phyloP scores from a whole-genome alignment of 164 flowering plant species.

The Nelumbo lutea region DNA sequence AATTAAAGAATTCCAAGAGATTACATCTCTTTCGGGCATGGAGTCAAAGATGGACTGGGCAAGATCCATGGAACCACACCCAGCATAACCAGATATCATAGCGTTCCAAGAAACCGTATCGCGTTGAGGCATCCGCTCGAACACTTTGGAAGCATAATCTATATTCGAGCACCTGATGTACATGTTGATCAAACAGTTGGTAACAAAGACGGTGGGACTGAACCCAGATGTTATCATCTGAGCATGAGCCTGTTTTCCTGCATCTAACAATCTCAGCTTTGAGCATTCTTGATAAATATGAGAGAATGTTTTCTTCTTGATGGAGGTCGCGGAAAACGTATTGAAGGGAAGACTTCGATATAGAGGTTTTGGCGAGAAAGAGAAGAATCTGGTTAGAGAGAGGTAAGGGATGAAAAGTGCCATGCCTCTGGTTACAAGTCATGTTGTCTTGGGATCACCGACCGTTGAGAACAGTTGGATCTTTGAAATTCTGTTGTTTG shows the following conservation, averaged over 20 bases:
- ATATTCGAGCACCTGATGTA: constrained; percentile 46
- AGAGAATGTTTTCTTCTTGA: constrained; percentile 40
- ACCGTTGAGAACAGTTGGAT: constrained; percentile 4
- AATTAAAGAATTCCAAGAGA: constrained; percentile 77
- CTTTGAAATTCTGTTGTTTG: background rate
- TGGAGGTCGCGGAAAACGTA: constrained; percentile 19
- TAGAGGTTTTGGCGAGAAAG: constrained; percentile 1
- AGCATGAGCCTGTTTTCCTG: constrained; percentile 66
- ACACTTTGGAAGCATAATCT: constrained; percentile 50
- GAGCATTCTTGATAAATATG: constrained; percentile 60
- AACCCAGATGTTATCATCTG: constrained; percentile 65
- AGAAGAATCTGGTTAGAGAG: constrained; percentile 6
- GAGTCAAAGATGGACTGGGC: constrained; percentile 42
- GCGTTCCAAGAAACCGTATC: constrained; percentile 70
- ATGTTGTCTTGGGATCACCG: constrained; percentile 22
- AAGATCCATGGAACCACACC: constrained; percentile 31
- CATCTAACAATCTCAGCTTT: constrained; percentile 16
- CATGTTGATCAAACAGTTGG: constrained; percentile 68
- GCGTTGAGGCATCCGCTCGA: constrained; percentile 50
- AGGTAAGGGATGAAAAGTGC: constrained; percentile 8
- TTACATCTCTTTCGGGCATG: constrained; percentile 63
- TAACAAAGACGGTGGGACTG: constrained; percentile 53
- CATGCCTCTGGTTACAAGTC: constrained; percentile 19
- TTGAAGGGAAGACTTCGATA: constrained; percentile 8
- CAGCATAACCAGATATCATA: constrained; percentile 49